Evolutionary conservation across 2,329 filamentous ascomycete genomes (phyloP).

Genomic region (Cladophialophora exuberans): DNA sequence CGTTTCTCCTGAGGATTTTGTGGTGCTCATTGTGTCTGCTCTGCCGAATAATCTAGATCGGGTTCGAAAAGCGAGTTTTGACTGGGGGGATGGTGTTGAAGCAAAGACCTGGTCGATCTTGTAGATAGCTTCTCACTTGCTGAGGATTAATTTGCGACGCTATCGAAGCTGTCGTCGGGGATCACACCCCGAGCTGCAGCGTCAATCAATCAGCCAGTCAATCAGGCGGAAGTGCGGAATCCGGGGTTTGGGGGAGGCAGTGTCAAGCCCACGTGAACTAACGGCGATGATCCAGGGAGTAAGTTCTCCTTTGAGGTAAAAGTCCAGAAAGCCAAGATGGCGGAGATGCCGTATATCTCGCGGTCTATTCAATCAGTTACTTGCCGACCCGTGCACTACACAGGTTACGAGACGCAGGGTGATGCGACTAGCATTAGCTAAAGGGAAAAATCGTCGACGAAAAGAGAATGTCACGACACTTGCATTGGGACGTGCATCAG

Average conservation of each 20-base stretch:
- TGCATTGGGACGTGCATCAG: constrained; percentile 7
- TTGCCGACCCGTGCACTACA: too few species aligned
- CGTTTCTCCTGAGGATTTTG: constrained; percentile 49
- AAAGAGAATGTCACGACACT: background rate
- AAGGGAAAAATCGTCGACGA: constrained; percentile 9
- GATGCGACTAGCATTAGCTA: background rate
- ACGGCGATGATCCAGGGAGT: background rate
- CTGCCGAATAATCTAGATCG: too few species aligned
- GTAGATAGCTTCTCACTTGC: background rate
- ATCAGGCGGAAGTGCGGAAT: constrained; percentile 7
- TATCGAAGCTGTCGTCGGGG: constrained; percentile 9
- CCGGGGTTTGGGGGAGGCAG: constrained; percentile 8
- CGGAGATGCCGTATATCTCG: constrained; percentile 1
- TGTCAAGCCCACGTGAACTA: constrained; percentile 13
- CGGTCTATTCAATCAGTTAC: constrained; percentile 2
- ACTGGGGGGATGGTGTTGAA: too few species aligned
- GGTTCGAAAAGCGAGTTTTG: background rate
- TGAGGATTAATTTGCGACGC: background rate
- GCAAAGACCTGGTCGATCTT: too few species aligned
- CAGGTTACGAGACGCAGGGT: constrained; percentile 11
- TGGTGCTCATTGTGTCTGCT: background rate
- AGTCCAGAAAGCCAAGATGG: constrained; percentile 4
- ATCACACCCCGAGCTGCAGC: constrained; percentile 16
- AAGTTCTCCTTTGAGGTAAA: constrained; percentile 1
- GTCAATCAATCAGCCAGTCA: background rate